These are phyloP conservation scores for Suhomyces xylopsoci DNA, from an alignment of 805 yeast genomes.

Conservation along the genomic window DNA sequence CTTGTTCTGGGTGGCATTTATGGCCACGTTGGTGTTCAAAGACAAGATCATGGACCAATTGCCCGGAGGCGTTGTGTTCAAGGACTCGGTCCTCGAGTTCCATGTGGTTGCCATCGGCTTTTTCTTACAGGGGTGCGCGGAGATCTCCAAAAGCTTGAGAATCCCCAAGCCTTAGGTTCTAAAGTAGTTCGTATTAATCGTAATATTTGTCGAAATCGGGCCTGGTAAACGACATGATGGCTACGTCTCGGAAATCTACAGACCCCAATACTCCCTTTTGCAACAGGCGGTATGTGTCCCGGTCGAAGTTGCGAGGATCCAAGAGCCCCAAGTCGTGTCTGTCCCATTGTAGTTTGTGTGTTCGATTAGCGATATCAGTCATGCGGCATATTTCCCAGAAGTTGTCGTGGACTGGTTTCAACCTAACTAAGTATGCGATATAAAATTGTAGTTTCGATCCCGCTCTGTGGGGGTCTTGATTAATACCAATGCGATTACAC, in stretches of 20 bases:
- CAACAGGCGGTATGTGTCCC: slow-evolving; percentile 22
- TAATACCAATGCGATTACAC: slow-evolving; percentile 27
- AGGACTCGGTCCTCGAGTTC: slow-evolving; percentile 61
- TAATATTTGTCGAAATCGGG: slow-evolving; percentile 8
- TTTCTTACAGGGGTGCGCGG: slow-evolving; percentile 79
- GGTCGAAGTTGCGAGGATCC: slow-evolving; percentile 36
- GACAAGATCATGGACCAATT: slow-evolving; percentile 48
- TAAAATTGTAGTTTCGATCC: slow-evolving; percentile 17
- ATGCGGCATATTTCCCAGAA: slow-evolving; percentile 38
- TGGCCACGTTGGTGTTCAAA: slow-evolving; percentile 65
- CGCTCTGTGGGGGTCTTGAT: slow-evolving; percentile 10
- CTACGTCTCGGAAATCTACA: slow-evolving; percentile 20
- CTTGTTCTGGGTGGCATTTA: slow-evolving; percentile 63
- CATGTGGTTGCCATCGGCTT: slow-evolving; percentile 69
- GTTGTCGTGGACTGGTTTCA: slow-evolving; percentile 29
- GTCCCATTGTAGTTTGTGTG: slow-evolving; percentile 24
- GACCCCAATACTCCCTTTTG: slow-evolving; percentile 26
- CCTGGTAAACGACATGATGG: slow-evolving; percentile 12
- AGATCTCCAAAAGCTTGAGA: slow-evolving; percentile 85
- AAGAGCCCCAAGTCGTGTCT: slow-evolving; percentile 31
- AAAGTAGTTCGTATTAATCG: neutral
- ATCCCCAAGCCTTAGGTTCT: slow-evolving; percentile 78
- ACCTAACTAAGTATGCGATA: slow-evolving; percentile 16
- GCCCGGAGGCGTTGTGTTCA: slow-evolving; percentile 63
- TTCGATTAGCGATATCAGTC: slow-evolving; percentile 28